A percentile compares a stretch with the other conserved stretches of the same genome.
Evolutionary conservation across 2,329 filamentous ascomycete genomes (phyloP).

Genomic region (Fusarium subtropicale): DNA sequence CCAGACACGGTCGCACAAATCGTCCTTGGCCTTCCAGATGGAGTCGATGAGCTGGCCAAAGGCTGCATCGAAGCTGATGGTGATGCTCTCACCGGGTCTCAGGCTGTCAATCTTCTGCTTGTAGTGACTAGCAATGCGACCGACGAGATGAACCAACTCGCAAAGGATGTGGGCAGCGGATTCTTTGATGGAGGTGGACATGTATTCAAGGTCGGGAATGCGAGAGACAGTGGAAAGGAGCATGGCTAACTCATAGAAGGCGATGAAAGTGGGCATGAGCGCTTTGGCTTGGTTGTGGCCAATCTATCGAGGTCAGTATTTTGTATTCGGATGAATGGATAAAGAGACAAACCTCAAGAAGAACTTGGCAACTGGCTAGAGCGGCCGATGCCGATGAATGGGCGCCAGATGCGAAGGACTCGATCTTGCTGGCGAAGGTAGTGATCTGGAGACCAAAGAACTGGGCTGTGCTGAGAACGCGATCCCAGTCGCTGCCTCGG

Average conservation of each 20-base stretch:
- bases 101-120: constrained; percentile 51
- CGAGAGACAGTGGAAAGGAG: constrained; percentile 53
- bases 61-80: constrained; percentile 52
- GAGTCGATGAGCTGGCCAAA: constrained; percentile 52
- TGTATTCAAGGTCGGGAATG: constrained; percentile 52
- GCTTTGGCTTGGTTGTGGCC: constrained; percentile 54
- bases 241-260: constrained; percentile 54
- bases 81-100: constrained; percentile 36
- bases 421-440: constrained; percentile 51
- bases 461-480: constrained; percentile 55
- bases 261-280: constrained; percentile 54
- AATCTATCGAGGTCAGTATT: constrained; percentile 47
- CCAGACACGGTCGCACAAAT: constrained; percentile 53
- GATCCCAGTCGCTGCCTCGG: constrained; percentile 56
- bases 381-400: constrained; percentile 47
- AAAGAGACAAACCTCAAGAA: constrained; percentile 52
- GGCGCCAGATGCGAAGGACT: constrained; percentile 40
- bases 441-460: constrained; percentile 57
- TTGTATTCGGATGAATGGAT: rapidly evolving
- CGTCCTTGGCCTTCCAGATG: constrained; percentile 52
- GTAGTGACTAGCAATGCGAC: constrained; percentile 53
- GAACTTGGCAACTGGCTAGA: constrained; percentile 53
- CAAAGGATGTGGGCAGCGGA: constrained; percentile 52
- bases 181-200: constrained; percentile 49
- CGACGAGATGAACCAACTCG: constrained; percentile 52